Base-by-base conservation (phyloP, 345 rosid genomes). In the Bruguiera parviflora region DNA sequence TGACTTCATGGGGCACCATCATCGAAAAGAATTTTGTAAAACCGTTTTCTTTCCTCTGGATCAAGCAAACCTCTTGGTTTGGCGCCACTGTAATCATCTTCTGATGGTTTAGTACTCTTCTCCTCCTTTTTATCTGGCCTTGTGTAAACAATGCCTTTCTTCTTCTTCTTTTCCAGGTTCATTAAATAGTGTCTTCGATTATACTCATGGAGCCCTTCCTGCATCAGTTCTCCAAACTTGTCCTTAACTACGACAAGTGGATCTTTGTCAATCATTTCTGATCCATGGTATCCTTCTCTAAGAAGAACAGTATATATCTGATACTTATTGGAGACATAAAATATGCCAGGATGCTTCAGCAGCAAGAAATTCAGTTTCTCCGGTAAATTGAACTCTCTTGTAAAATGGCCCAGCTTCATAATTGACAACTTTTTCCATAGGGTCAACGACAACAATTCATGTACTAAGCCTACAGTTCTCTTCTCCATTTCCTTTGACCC, bases 361-460 rank as follows among this genome's bases (percentile, higher is more conserved):
- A 94, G 81, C 81, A 88, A 51, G 56, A 84, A 83, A 77, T 91
- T 91, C 73, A 91, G 74, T 81, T 84, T 94, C 77, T 87, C 90
- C 0, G 96, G 93, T 62, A 91, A 69, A 71, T 77, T 69, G 61
- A 94, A 91, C 81, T 94, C 98, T 76, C 87, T 88, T 73, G 73
- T 88, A 73, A 94, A 94, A 84, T 94, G 97, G 64, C 85, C 78
- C 25, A 91, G 84, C 82, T 94, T 94, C 63, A 84, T 61, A 32
- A 94, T 78, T 2, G 97, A 94, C 66, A 86, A 72, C 83, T 88
- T 94, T 81, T 89, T 94, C 98, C 97, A 89, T 15, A 94, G 73
- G 20, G 93, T 89, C 69, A 91, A 64, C 0, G 90, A 89, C 29
- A 94, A 85, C 62, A 94, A 71, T 80, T 91, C 97, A 56, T 89